These are phyloP conservation scores for Cladosporium sp. DNA, from an alignment of 2,329 filamentous ascomycete species.

Conservation along the genomic window DNA sequence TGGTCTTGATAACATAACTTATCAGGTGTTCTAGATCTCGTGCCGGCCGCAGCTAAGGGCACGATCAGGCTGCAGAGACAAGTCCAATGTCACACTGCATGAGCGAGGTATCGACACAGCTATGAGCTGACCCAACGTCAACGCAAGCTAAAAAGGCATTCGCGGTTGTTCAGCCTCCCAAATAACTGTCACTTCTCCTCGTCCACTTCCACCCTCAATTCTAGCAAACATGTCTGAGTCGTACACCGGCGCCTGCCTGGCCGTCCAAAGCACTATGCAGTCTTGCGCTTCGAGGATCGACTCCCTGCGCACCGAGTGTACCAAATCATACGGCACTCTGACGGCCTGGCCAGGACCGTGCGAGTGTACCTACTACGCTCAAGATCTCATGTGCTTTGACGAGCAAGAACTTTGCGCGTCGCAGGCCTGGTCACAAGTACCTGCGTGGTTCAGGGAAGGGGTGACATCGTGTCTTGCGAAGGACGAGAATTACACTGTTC, in stretches of 20 bases:
- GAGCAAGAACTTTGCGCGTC: constrained; percentile 1
- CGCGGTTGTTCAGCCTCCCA: neutral
- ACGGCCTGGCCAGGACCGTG: neutral
- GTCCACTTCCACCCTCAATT: neutral
- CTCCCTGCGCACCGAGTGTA: neutral
- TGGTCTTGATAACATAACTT: neutral
- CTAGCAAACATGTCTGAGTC: neutral
- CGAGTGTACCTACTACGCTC: neutral
- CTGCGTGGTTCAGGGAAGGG: neutral
- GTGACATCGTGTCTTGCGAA: neutral
- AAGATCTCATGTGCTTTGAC: constrained; percentile 1
- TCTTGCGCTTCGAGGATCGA: neutral
- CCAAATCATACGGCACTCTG: neutral
- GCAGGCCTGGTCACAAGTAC: neutral
- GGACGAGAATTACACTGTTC: neutral
- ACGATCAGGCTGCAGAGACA: neutral
- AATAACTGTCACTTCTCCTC: neutral
- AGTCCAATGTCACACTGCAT: neutral
- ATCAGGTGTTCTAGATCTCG: neutral
- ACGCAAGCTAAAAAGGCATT: neutral
- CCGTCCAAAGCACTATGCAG: neutral
- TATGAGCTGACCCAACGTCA: neutral
- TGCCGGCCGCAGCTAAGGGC: neutral
- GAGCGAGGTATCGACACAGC: neutral
- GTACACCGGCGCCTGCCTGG: neutral